Evolutionary conservation across 768 basidiomycete genomes (phyloP), one percentile per base, ranked within the genome.

Genomic region (Phaeotremella skinneri): DNA sequence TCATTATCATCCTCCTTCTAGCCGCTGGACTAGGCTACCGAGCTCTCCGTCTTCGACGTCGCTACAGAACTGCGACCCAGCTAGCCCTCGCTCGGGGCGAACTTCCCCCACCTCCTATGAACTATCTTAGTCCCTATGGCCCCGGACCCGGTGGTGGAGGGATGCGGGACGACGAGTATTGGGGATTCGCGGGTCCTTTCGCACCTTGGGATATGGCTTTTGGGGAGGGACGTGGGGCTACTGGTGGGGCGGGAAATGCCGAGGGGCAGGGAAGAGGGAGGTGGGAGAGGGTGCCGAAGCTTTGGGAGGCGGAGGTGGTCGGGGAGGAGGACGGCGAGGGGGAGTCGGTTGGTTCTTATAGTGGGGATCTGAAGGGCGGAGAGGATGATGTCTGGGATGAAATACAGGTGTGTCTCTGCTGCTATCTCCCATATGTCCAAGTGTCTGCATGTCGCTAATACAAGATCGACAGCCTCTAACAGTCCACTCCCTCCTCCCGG

Each of bases 31-130:
- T 73, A 6, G 65, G 65, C 16, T 49, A 62, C 23, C 52, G 69
- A 37, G 69, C 68, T 4, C 59, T 64, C 43, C 52, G 68, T 3
- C 57, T 70, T 16, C 37, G 71, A 32, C 31, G 71, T 17, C 61
- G 69, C 29, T 73, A 68, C 48, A 59, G 69, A 17, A 66, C 64
- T 14, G 71, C 71, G 9, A 63, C 66, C 11, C 68, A 73, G 48
- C 43, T 67, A 4, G 71, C 71, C 20, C 29, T 73, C 17, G 64
- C 69, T 20, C 59, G 71, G 11, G 71, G 71, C 23, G 68, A 70
- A 43, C 59, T 64, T 11, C 39, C 65, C 3, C 65, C 65, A 3
- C 51, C 52, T 7, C 49, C 37, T 2, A 52, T 54, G 41, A 45
- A 45, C 23, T 45, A 45, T 45, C 23, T 45, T 21, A 13, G 13